Base-by-base conservation (phyloP, 371 early-diverging fungal genomes). In the Dichotomocladium elegans region DNA sequence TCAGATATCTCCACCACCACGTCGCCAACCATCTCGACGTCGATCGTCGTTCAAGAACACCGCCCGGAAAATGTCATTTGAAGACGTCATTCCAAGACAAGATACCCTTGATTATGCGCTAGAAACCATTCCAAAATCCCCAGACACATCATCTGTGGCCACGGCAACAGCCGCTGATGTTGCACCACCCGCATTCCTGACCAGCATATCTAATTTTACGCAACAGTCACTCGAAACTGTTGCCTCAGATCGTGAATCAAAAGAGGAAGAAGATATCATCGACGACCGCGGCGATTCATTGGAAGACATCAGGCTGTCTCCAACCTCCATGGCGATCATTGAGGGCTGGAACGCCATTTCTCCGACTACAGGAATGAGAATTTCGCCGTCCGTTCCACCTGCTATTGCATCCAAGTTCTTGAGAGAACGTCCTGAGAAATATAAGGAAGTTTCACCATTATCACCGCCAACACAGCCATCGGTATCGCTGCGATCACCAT, bases 281-380 rank as follows among this genome's bases (percentile, higher is more conserved):
- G 31, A 41, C 12, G 42, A 51, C 5, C 19, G 30, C 22, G 29
- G n/a, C 4, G 17, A 14, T 28, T 41, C 52, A 19, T 11, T 33
- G 7, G 12, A 40, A 3, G 42, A 42, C 29, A 8, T 29, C 14
- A 43, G 27, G 6, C 29, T 43, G 8, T 69, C 70, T 10, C 70
- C 70, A 27, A 64, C 67, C 0, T 67, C 70, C 1, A 49, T 55
- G 11, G 67, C 73, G 27, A 56, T 67, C 0, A 37, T 67, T 10
- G 64, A 73, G 35, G 64, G 63, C 0, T 69, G 70, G 70, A 65
- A 49, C 9, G 61, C 72, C n/a, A n/a, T n/a, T n/a, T n/a, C n/a
- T n/a, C n/a, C 71, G 1, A 66, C 70, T 0, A 70, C 67, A 0
- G 67, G 64, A 3, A 30, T 67, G 11, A 61, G 62, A 3, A 66